Percentiles rank a stretch among this genome's conserved stretches.
These are phyloP conservation scores for Tritrichomonas foetus DNA, from an alignment of 208 protist species.

Conservation along the genomic window DNA sequence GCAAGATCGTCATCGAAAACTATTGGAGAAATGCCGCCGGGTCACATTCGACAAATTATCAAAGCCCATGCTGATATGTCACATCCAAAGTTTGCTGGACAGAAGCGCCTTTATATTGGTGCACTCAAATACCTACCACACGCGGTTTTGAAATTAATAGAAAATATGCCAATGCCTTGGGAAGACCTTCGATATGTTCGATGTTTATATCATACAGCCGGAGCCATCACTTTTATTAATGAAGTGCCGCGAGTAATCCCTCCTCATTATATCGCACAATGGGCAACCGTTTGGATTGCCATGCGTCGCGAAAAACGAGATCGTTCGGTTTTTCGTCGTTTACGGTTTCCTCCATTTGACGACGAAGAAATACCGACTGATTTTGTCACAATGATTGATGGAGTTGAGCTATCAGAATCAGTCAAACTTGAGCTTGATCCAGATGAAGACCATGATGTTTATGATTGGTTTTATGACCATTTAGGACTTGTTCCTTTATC, in stretches of 20 bases:
- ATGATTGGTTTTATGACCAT: slow-evolving; percentile 78
- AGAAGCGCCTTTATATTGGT: slow-evolving; percentile 98
- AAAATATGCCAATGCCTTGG: slow-evolving; percentile 99
- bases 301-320: slow-evolving; percentile 98
- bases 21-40: slow-evolving; percentile 76
- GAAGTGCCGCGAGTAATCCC: slow-evolving; percentile 93
- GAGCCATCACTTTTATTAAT: slow-evolving; percentile 98
- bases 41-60: slow-evolving; percentile 97
- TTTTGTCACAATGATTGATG: slow-evolving; percentile 70
- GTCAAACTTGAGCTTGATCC: slow-evolving; percentile 84
- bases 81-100: slow-evolving; percentile 90
- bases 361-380: slow-evolving; percentile 98
- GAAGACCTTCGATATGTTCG: slow-evolving; percentile 49
- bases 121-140: slow-evolving; percentile 98
- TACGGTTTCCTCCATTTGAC: slow-evolving; percentile 96
- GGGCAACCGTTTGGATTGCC: slow-evolving; percentile 98
- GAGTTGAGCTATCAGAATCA: slow-evolving; percentile 57
- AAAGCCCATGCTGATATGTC: slow-evolving; percentile 99
- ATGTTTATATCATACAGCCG: slow-evolving; percentile 44
- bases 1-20: neutral
- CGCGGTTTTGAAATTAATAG: slow-evolving; percentile 97
- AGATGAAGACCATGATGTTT: slow-evolving; percentile 89
- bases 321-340: slow-evolving; percentile 86
- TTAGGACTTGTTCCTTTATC: neutral
- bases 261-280: slow-evolving; percentile 81